Evolutionary conservation across 805 yeast genomes (phyloP).

Genomic region (Schizosaccharomyces octosporus): DNA sequence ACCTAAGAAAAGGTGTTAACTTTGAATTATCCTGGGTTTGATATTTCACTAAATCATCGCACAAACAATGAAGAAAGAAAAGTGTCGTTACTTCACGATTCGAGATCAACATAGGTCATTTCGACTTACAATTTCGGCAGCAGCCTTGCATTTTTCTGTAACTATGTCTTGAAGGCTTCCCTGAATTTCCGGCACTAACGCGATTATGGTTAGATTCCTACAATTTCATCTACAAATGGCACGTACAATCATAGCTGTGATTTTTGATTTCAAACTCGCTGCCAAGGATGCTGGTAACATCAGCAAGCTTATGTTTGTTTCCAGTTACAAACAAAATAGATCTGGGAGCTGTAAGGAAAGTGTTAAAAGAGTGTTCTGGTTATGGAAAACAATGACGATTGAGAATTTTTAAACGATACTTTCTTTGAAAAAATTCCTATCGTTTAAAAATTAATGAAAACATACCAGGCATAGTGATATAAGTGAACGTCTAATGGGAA

Average conservation of each 20-base stretch:
- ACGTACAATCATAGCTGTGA: conserved; percentile 33
- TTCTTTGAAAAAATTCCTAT: too few species aligned
- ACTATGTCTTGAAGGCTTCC: conserved; percentile 70
- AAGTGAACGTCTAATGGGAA: too few species aligned
- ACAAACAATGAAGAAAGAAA: not conserved
- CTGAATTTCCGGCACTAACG: conserved; percentile 52
- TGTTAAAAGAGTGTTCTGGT: not conserved
- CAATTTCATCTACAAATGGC: not conserved
- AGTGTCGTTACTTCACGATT: too few species aligned
- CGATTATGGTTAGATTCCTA: not conserved
- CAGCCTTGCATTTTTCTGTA: conserved; percentile 49
- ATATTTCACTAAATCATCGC: not conserved
- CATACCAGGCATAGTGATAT: too few species aligned
- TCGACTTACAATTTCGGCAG: conserved; percentile 26
- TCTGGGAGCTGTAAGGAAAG: not conserved
- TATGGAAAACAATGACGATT: not conserved
- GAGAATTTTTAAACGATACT: too few species aligned
- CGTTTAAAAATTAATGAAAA: too few species aligned
- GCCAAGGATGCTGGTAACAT: conserved; percentile 49
- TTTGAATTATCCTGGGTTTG: not conserved
- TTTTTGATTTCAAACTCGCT: conserved; percentile 26
- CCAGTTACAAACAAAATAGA: conserved; percentile 20
- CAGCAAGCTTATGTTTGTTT: conserved; percentile 66
- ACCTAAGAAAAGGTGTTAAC: conserved; percentile 11
- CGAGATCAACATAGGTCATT: too few species aligned